Base-by-base conservation (phyloP, 495 filamentous ascomycete genomes). In the Neurospora cerealis region DNA sequence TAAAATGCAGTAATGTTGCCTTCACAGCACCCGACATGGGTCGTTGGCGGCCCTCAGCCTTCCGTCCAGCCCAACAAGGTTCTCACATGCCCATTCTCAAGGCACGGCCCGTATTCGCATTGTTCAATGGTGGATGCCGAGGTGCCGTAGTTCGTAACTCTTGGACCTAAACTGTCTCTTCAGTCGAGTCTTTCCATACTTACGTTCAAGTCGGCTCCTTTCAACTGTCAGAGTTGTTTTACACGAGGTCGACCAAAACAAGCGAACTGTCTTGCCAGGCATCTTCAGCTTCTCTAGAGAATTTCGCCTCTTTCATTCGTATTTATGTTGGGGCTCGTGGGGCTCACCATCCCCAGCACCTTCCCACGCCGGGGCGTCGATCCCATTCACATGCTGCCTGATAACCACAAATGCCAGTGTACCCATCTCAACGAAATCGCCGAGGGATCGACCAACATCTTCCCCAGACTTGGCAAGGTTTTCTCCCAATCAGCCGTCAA, bases 381-480 rank as follows among this genome's bases (percentile, higher is more conserved):
- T 9, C 66, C 4, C 17, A 38, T 71, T 71, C 73, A 74, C 73
- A 74, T 71, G 73, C 73, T 72, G 36, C 28, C 11, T 6, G 11
- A 28, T 60, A 28, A 15, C 48, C 21, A 60, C 48, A 13, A 60
- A 60, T 28, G 48, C 21, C 15, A 34, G 32, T 34, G 32, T 34
- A 60, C 48, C 48, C 48, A 60, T 60, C 21, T 60, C 21, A 60
- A 60, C 48, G 48, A 60, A 69, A 66, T 36, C 48, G 24, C 73
- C 73, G 73, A 74, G 73, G 73, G 42, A 71, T 66, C 40, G 34
- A 37, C 44, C 37, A 60, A 70, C 69, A 60, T 54, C 69, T 74
- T 48, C 73, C 69, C 73, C 60, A 54, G 62, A 62, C 46, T 74
- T 24, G 69, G 34, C 73, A 74, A 62, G 46, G 46, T 24, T 37